Base-by-base conservation (phyloP, 441 rosid species). In the Isatis lusitanica region DNA sequence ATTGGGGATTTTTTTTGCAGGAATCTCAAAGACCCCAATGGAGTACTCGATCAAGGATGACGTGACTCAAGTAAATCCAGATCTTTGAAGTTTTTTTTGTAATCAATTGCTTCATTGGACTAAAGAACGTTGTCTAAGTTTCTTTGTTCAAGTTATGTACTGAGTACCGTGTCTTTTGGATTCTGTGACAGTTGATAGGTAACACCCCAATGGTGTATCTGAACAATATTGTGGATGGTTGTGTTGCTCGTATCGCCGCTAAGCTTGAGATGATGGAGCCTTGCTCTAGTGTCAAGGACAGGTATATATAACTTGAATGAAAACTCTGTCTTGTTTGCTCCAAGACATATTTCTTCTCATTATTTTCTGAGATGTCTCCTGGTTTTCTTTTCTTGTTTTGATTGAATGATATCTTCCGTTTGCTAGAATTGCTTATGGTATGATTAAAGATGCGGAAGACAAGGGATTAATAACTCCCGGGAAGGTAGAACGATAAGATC, bases 401-500 rank as follows among this genome's bases (percentile, higher is more conserved):
- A 7, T 48, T 48, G 63, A 74, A 8, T 44, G 33, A 31, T 11
- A 26, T 55, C 39, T 35, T 57, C 16, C 70, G 0, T 21, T 74
- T 68, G 65, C 6, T 51, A 90, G 98, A 72, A 83, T 87, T 63
- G 91, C 87, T 0, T 67, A 79, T 66, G 86, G 89, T 57, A 92
- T 88, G 96, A 90, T 90, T 69, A 82, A 83, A 83, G 93, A 87
- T 83, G 97, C 96, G 40, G 91, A 88, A 80, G 90, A 86, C 5
- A 87, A 85, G 68, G 91, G 97, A 33, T 59, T 90, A 78, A 92
- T 92, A 18, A 85, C 84, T 1, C 92, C 97, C 0, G 92, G 96
- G 7, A 88, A 90, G 90, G 98, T 92, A 60, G 3, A 40, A 62
- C 7, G n/a, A 44, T 12, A 16, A 12, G 10, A 15, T 7, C 36